Evolutionary conservation across 2,329 filamentous ascomycete species (phyloP).

Genomic region (Cadophora luteo-olivacea): DNA sequence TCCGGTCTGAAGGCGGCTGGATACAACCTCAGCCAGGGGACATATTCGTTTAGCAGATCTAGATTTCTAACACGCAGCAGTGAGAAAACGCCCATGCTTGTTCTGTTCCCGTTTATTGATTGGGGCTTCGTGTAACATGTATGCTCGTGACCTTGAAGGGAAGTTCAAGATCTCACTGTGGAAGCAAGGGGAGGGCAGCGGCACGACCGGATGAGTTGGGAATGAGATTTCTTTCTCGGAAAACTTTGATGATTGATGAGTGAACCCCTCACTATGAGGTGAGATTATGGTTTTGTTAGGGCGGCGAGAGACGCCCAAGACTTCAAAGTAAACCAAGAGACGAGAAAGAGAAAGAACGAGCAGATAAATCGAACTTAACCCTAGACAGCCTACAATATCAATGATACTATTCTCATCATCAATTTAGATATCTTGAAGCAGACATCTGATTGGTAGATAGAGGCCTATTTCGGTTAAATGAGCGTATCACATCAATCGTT

Average conservation of each 20-base stretch:
- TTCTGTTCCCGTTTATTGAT: not conserved
- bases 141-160: slow-evolving; percentile 25
- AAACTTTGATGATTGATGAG: not conserved
- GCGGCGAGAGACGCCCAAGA: not conserved
- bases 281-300: slow-evolving; percentile 22
- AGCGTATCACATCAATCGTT: not conserved
- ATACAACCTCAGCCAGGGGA: slow-evolving; percentile 27
- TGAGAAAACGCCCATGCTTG: slow-evolving; percentile 14
- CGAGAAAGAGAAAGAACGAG: not conserved
- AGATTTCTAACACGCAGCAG: slow-evolving; percentile 9
- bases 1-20: slow-evolving; percentile 1
- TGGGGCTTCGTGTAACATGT: slow-evolving; percentile 4
- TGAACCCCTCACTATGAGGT: not conserved
- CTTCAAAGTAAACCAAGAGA: not conserved
- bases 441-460: not conserved
- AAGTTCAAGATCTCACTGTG: not conserved
- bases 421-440: not conserved
- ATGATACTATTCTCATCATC: not conserved
- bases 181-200: slow-evolving; percentile 12
- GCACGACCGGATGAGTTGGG: slow-evolving; percentile 24
- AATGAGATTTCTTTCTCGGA: slow-evolving; percentile 2
- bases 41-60: not conserved
- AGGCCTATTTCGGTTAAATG: slow-evolving; percentile 24
- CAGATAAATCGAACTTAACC: not conserved
- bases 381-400: not conserved